Percentiles rank a stretch among this genome's conserved stretches.
These are phyloP conservation scores for Pleodorina starrii DNA, from an alignment of 139 green algal genomes.

Conservation along the genomic window DNA sequence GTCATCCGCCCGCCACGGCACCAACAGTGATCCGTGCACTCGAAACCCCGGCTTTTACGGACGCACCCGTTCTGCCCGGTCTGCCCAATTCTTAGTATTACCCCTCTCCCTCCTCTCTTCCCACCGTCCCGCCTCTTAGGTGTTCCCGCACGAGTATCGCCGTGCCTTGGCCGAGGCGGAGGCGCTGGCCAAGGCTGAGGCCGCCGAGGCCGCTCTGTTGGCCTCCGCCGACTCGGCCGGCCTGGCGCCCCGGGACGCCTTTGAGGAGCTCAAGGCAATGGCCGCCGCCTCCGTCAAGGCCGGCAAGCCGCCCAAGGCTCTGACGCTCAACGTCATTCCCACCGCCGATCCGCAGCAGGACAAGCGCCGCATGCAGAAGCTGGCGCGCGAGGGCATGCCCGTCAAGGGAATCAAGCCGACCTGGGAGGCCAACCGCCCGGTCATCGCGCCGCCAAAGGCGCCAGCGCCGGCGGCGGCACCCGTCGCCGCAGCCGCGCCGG, in stretches of 20 bases:
- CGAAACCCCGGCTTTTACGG: no score
- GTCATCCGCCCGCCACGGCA: no score
- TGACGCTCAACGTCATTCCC: conserved; percentile 48
- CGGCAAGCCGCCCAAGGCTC: conserved; percentile 55
- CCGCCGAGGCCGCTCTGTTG: conserved; percentile 73
- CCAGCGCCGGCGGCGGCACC: background rate
- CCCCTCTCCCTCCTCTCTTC: no score
- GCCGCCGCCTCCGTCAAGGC: conserved; percentile 59
- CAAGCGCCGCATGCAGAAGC: conserved; percentile 62
- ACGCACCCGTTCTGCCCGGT: no score
- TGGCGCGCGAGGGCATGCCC: conserved; percentile 73
- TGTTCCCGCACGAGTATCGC: conserved; percentile 83
- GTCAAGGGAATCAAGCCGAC: conserved; percentile 69
- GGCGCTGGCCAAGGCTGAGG: conserved; percentile 69
- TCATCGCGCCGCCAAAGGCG: conserved; percentile 60
- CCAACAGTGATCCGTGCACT: no score
- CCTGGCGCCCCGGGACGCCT: conserved; percentile 74
- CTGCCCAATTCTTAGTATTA: no score
- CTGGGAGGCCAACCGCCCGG: conserved; percentile 84
- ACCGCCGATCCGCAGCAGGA: conserved; percentile 32
- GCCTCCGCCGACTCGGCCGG: conserved; percentile 11
- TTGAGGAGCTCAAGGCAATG: conserved; percentile 87
- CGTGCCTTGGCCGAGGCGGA: conserved; percentile 77
- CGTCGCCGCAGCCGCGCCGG: background rate
- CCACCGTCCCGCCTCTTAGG: no score